Conservation (phyloP, 2,329 filamentous ascomycete genomes). For the Microcera coccophila region DNA sequence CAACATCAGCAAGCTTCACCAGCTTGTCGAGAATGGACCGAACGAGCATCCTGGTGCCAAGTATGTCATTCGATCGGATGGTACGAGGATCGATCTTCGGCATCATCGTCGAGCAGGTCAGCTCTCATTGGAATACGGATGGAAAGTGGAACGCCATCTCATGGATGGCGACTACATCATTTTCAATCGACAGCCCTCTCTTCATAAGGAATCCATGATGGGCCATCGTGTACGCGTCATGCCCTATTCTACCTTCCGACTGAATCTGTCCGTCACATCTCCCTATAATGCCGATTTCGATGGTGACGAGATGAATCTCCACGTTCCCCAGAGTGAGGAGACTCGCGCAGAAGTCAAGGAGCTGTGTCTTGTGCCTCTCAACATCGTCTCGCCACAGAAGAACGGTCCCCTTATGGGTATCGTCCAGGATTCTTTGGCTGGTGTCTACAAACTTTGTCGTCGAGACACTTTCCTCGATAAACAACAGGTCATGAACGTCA, state of each 20-base stretch:
- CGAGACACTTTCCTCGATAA: slow-evolving; percentile 88
- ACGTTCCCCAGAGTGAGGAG: slow-evolving; percentile 97
- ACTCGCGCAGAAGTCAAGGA: slow-evolving; percentile 91
- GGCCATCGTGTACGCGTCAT: slow-evolving; percentile 95
- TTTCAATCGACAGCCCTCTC: slow-evolving; percentile 97
- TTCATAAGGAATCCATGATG: slow-evolving; percentile 99
- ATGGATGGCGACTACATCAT: slow-evolving; percentile 97
- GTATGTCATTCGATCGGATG: slow-evolving; percentile 91
- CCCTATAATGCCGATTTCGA: slow-evolving; percentile 99
- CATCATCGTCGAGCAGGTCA: slow-evolving; percentile 86
- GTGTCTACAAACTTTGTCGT: slow-evolving; percentile 93
- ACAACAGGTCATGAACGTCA: slow-evolving; percentile 90
- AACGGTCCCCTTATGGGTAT: slow-evolving; percentile 99
- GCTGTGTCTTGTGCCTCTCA: slow-evolving; percentile 94
- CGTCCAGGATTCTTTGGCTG: slow-evolving; percentile 94
- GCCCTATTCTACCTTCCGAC: slow-evolving; percentile 97
- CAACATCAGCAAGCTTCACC: slow-evolving; percentile 90
- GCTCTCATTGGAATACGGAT: slow-evolving; percentile 87
- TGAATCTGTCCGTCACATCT: slow-evolving; percentile 95
- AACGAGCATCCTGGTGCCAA: slow-evolving; percentile 94
- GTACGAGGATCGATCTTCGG: slow-evolving; percentile 88
- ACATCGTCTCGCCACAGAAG: slow-evolving; percentile 96
- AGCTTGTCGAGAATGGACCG: slow-evolving; percentile 87
- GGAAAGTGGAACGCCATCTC: slow-evolving; percentile 97
- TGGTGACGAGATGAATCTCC: slow-evolving; percentile 99